phyloP scores from a whole-genome alignment of 2,329 filamentous ascomycete species.

The Colletotrichum sp. region DNA sequence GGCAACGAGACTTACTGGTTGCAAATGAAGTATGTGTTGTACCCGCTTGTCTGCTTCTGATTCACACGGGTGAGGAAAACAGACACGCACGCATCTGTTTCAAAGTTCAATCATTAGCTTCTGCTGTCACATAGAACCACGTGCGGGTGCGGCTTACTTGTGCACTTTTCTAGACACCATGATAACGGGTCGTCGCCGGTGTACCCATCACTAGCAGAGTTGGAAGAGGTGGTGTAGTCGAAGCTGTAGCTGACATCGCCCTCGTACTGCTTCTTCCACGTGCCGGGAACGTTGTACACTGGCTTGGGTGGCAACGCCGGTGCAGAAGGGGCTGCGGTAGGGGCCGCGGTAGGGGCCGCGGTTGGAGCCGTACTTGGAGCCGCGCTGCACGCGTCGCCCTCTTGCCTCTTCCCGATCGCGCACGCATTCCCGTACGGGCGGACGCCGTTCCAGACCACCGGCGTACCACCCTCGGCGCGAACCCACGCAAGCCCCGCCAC shows the following conservation, averaged over 20 bases:
- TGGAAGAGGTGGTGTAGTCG: background rate
- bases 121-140: fast-evolving
- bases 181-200: background rate
- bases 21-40: background rate
- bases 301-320: background rate
- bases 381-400: background rate
- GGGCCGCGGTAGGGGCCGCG: background rate
- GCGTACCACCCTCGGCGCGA: background rate
- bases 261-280: background rate
- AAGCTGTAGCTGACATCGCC: background rate
- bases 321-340: background rate
- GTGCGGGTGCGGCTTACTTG: background rate
- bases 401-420: background rate
- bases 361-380: background rate
- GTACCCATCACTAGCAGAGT: background rate
- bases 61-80: background rate
- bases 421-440: background rate
- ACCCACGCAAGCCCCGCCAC: background rate
- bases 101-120: background rate
- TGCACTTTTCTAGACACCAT: background rate
- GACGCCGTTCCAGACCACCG: background rate
- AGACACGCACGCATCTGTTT: background rate
- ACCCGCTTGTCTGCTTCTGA: background rate
- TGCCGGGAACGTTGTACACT: background rate
- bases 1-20: background rate